Base-by-base conservation (phyloP, 306 rosid species). In the Inga laurina region DNA sequence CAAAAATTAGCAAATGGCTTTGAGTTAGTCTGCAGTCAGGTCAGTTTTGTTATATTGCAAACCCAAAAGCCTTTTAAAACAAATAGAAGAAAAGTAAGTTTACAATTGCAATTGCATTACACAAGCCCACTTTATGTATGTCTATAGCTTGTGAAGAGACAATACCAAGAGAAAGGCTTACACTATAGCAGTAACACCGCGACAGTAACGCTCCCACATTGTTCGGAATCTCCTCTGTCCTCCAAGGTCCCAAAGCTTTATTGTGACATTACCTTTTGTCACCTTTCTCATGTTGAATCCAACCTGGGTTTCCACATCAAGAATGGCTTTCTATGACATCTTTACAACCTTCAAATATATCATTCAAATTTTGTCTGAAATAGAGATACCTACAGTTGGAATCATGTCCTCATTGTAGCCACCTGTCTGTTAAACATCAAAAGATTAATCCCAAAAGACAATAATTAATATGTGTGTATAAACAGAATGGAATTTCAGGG, bases 151-250 rank as follows among this genome's bases (percentile, higher is more conserved):
- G 66, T 59, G 13, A 27, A 67, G 72, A 81, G 64, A 83, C 69
- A 34, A 81, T 75, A 52, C 16, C 15, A 76, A 88, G 72, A 83
- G 86, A 22, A 85, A 76, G 84, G 32, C 66, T 59, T 92, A 93
- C 98, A 96, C 93, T 82, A 96, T 96, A 70, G 95, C 98, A 34
- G 98, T 86, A 87, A 96, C 98, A 45, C 97, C 99, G 5, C 99
- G 97, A 67, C 99, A 94, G 81, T 96, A 96, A 73, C 98, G 98
- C 87, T 96, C 98, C 99, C 98, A 96, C 99, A 96, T 94, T 35
- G 97, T 22, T 59, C 66, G 66, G 66, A 59, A 59, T 59, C 66
- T 59, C 32, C 66, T 82, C 21, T 96, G 99, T 66, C 99, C 98
- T 82, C 99, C 99, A 76, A 96, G 98, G 83, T 93, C 99, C 99